These are phyloP conservation scores for Hylodesmum podocarpum DNA, from an alignment of 306 rosid genomes.

Conservation along the genomic window DNA sequence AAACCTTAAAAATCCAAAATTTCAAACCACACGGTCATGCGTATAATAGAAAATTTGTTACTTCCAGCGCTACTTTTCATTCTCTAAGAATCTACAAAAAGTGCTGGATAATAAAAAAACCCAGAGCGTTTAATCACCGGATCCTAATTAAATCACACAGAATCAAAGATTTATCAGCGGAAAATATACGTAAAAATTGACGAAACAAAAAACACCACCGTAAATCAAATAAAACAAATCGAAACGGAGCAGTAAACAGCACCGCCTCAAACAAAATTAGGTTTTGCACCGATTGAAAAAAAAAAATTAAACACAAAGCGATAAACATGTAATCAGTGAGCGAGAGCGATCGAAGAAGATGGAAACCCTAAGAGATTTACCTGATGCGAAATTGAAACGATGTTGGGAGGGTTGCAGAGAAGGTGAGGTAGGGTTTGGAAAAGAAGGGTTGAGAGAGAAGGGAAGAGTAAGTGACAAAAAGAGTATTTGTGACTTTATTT, in stretches of 20 bases:
- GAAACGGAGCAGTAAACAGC: not conserved
- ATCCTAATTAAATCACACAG: not conserved
- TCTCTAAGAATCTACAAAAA: not conserved
- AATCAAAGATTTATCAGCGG: not conserved
- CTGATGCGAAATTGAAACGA: not conserved
- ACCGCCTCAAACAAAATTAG: not conserved
- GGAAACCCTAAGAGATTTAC: conserved; percentile 22
- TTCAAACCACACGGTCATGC: not conserved
- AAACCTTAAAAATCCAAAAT: not conserved
- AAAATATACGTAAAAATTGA: not conserved
- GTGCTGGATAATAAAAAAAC: not conserved
- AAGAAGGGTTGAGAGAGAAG: not conserved
- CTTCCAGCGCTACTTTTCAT: not conserved
- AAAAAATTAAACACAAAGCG: not conserved
- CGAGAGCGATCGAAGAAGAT: not conserved
- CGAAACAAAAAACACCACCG: not conserved
- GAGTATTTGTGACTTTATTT: too few species aligned
- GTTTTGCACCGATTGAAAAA: not conserved
- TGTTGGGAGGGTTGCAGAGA: not conserved
- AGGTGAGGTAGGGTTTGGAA: not conserved
- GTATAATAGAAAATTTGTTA: not conserved
- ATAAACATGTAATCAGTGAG: not conserved
- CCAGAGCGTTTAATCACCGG: not conserved
- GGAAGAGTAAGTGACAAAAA: not conserved
- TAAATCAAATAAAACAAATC: not conserved